Evolutionary conservation across 495 filamentous ascomycete species (phyloP).

Genomic region (Neurospora sp.): DNA sequence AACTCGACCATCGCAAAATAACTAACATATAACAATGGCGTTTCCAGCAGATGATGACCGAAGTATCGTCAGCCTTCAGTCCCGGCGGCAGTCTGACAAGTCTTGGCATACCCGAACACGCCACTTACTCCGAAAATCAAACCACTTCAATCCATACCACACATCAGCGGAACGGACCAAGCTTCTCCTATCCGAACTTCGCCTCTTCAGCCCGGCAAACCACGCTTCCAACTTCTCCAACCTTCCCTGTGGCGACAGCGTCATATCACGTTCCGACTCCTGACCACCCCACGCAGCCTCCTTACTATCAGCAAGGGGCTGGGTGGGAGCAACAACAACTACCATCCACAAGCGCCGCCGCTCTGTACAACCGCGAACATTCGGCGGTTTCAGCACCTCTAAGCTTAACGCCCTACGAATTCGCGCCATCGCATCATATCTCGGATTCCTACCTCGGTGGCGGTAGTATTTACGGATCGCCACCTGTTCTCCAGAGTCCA

Average conservation of each 20-base stretch:
- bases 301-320: neutral
- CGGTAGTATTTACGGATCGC: neutral
- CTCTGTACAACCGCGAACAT: neutral
- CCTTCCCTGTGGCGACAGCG: neutral
- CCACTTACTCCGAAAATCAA: neutral
- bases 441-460: neutral
- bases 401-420: neutral
- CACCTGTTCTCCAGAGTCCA: neutral
- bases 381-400: neutral
- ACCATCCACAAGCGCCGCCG: neutral
- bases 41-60: neutral
- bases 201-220: neutral
- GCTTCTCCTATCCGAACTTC: neutral
- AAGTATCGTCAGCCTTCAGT: neutral
- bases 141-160: neutral
- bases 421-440: neutral
- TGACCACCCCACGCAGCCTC: neutral
- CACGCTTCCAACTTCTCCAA: neutral
- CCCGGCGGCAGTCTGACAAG: neutral
- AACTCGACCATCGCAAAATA: neutral
- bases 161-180: neutral
- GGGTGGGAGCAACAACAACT: neutral
- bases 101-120: neutral
- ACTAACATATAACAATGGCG: neutral
- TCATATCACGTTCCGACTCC: neutral